Conservation (phyloP, 805 yeast genomes). For the Ogataea allantospora region DNA sequence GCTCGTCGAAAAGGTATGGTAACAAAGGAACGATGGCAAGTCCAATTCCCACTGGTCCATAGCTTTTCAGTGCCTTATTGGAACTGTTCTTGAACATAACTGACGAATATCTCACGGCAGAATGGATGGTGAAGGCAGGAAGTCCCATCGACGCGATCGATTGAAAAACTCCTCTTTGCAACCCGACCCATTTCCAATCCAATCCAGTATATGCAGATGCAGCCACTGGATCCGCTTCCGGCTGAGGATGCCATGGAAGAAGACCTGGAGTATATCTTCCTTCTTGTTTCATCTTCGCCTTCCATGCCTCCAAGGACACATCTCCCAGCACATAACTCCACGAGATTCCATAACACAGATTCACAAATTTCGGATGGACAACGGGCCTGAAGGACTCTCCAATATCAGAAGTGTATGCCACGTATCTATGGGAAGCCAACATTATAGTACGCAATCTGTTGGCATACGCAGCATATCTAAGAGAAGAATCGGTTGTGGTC, state of each 20-base stretch:
- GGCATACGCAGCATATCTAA: conserved; percentile 84
- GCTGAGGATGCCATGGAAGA: conserved; percentile 63
- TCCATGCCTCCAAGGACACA: conserved; percentile 73
- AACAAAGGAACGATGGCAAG: conserved; percentile 72
- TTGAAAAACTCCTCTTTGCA: conserved; percentile 78
- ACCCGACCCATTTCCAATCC: conserved; percentile 65
- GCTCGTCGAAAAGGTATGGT: conserved; percentile 80
- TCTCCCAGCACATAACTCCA: conserved; percentile 79
- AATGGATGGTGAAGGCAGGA: conserved; percentile 83
- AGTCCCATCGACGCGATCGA: conserved; percentile 82
- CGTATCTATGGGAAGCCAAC: conserved; percentile 72
- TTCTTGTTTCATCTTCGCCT: conserved; percentile 60
- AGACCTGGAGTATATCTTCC: conserved; percentile 61
- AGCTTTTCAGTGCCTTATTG: conserved; percentile 48
- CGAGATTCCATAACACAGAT: conserved; percentile 65
- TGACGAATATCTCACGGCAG: conserved; percentile 70
- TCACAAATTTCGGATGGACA: conserved; percentile 67
- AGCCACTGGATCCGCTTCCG: conserved; percentile 40
- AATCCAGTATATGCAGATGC: conserved; percentile 40
- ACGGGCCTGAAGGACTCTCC: conserved; percentile 87
- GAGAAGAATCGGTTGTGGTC: conserved; percentile 25
- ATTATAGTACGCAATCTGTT: conserved; percentile 69
- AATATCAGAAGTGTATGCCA: conserved; percentile 83
- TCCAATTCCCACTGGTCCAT: conserved; percentile 80
- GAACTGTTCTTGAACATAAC: conserved; percentile 54